A percentile compares a stretch with the other conserved stretches of the same genome.
Conservation (phyloP, 192 early-diverging fungal species). For the Umbelopsis isabellina region DNA sequence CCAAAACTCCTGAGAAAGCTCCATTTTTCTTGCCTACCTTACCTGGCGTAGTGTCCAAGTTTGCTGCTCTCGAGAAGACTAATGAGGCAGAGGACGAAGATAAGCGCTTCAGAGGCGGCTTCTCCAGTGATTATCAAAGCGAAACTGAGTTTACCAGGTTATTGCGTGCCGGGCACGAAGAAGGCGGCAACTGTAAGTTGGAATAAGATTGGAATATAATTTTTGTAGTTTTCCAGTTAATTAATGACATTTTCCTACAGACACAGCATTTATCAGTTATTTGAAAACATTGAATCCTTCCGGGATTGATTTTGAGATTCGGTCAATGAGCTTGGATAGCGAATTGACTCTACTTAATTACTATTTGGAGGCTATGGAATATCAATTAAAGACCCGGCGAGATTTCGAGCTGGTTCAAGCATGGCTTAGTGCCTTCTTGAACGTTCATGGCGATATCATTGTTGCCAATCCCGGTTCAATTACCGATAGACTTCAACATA, state of each 20-base stretch:
- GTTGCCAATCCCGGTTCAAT: constrained; percentile 57
- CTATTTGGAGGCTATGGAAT: constrained; percentile 70
- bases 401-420: constrained; percentile 91
- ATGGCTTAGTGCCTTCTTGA: constrained; percentile 76
- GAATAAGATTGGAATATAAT: background rate
- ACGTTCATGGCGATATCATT: constrained; percentile 81
- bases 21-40: constrained; percentile 94
- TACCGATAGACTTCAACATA: constrained; percentile 44
- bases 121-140: constrained; percentile 49
- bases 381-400: constrained; percentile 59
- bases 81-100: constrained; percentile 25
- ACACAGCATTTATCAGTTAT: constrained; percentile 68
- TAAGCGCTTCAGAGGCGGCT: background rate
- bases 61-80: constrained; percentile 53
- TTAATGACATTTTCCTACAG: constrained; percentile 24
- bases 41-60: constrained; percentile 70
- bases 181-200: constrained; percentile 41
- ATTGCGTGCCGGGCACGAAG: constrained; percentile 52
- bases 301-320: constrained; percentile 83
- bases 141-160: constrained; percentile 66
- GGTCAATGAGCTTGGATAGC: constrained; percentile 72
- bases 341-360: constrained; percentile 60
- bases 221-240: background rate
- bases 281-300: constrained; percentile 81
- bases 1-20: constrained; percentile 86